phyloP scores from a whole-genome alignment of 805 yeast genomes.

The Yamadazyma tumulicola region DNA sequence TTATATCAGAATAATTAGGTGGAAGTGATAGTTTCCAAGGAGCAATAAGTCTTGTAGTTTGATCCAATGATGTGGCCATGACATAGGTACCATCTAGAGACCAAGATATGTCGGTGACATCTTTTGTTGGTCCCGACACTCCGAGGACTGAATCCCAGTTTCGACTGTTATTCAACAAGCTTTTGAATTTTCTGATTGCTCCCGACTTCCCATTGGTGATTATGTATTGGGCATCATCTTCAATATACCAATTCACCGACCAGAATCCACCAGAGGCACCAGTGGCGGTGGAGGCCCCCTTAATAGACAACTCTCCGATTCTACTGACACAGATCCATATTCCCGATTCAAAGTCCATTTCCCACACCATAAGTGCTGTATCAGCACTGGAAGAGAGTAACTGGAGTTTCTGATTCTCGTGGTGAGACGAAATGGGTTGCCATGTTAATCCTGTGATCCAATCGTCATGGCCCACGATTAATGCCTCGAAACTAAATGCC shows the following conservation, averaged over 20 bases:
- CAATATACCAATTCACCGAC: slow-evolving; percentile 64
- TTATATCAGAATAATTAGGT: slow-evolving; percentile 6
- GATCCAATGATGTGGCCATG: slow-evolving; percentile 81
- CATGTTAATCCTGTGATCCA: slow-evolving; percentile 88
- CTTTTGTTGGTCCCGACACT: slow-evolving; percentile 71
- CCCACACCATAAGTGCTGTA: slow-evolving; percentile 91
- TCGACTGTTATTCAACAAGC: slow-evolving; percentile 24
- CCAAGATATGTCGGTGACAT: slow-evolving; percentile 81
- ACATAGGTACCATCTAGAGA: slow-evolving; percentile 61
- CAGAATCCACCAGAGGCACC: slow-evolving; percentile 79
- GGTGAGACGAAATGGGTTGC: slow-evolving; percentile 48
- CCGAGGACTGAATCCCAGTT: slow-evolving; percentile 50
- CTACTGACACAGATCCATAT: slow-evolving; percentile 83
- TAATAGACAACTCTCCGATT: slow-evolving; percentile 87
- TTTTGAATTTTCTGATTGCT: slow-evolving; percentile 76
- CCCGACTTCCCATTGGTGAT: slow-evolving; percentile 91
- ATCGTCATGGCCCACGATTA: slow-evolving; percentile 97
- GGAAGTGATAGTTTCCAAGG: slow-evolving; percentile 45
- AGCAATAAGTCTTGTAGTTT: slow-evolving; percentile 83
- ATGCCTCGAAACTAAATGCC: slow-evolving; percentile 81
- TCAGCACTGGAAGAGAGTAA: slow-evolving; percentile 88
- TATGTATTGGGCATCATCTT: slow-evolving; percentile 39
- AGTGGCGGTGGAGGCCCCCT: slow-evolving; percentile 98
- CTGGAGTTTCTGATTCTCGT: slow-evolving; percentile 38
- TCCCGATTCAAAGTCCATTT: slow-evolving; percentile 79